These are phyloP conservation scores for Acacia melanoxylon DNA, from an alignment of 306 rosid genomes.

Conservation along the genomic window DNA sequence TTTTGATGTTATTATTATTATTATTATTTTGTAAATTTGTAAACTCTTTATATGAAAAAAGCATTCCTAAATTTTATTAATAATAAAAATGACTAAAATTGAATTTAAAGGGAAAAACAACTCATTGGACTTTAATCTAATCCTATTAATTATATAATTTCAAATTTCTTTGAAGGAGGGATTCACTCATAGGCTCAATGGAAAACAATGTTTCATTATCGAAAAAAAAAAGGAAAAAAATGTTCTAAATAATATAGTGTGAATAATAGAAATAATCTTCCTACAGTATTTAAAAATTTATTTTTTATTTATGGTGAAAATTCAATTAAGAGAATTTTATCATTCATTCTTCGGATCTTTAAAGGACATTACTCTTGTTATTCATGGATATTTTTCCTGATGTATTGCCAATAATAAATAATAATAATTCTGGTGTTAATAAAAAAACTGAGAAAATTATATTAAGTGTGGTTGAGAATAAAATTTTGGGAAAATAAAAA, in stretches of 20 bases:
- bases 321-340: neutral
- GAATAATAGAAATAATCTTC: no score
- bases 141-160: no score
- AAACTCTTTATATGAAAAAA: no score
- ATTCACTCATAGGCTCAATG: neutral
- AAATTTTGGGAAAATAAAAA: neutral
- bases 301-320: neutral
- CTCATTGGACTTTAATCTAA: neutral
- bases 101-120: neutral
- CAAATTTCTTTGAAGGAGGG: no score
- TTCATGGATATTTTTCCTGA: neutral
- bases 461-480: neutral
- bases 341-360: neutral
- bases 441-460: neutral
- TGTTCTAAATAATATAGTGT: no score
- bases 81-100: neutral
- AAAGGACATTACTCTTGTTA: neutral
- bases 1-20: no score
- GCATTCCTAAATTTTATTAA: no score
- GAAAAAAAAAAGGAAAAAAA: no score
- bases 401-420: neutral
- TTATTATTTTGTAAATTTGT: no score
- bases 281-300: neutral
- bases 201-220: neutral
- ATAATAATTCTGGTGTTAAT: neutral